Evolutionary conservation across 176 grass and related monocot species (phyloP), one percentile per base, ranked within the genome.

Genomic region (Secale cereale): DNA sequence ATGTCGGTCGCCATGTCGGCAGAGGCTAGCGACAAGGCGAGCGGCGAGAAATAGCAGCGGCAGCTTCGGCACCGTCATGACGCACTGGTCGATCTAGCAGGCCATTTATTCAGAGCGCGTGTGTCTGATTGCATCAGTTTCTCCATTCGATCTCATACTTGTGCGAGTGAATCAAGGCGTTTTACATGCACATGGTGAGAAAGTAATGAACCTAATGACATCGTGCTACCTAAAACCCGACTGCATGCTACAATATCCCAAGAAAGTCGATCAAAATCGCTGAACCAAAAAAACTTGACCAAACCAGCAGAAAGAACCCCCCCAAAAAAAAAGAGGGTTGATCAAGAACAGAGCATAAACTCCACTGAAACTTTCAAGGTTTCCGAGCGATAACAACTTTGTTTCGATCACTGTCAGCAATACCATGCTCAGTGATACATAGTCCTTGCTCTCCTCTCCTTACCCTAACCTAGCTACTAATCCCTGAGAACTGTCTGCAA

Each of bases 401-500:
- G 25, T 16, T 73, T 17, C 11, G 2, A 43, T 72, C n/a, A 15
- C n/a, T 72, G 6, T 4, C 23, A 0, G 28, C 25, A 41, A 29
- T 74, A 48, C 25, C 2, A 41, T 27, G 39, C 41, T 25, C 70
- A 45, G 2, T 27, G 39, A 73, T 43, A 26, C 7, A 61, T 1
- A 63, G n/a, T 37, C 56, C 27, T 14, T 25, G 14, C 10, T 9
- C 40, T 48, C 40, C 39, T 48, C 70, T 48, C 45, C 40, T 10
- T 8, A 74, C 13, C 30, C 65, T 20, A 19, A 13, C 85, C 14
- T 33, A 75, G 13, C 23, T 41, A 45, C 50, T 83, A 6, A 75
- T 20, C 46, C 68, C 85, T 15, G 91, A 82, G 67, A 98, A 68
- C 16, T 87, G 82, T 77, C 32, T 81, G 83, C 86, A 98, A 4